Base-by-base conservation (phyloP, 1,284 basidiomycete species). In the Ustilago esculenta region DNA sequence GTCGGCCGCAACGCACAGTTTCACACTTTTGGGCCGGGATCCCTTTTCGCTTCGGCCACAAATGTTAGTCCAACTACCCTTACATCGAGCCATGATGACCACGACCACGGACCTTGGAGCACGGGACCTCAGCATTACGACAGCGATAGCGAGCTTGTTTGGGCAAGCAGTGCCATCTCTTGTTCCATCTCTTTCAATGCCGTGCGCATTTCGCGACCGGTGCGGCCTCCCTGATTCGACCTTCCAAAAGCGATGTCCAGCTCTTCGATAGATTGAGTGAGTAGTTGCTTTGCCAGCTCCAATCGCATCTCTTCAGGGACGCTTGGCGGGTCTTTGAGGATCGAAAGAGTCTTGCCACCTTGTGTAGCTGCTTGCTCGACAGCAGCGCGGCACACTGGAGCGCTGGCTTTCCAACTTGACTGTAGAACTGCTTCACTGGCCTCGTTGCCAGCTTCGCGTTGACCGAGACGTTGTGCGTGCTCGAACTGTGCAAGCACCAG, bases 401-500 rank as follows among this genome's bases (percentile, higher is more conserved):
- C 46, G 24, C 20, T 50, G 8, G 36, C 11, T 8, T 5, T 23
- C 9, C 25, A 20, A n/a, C 24, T 41, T 12, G 9, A 12, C 30
- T 33, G 44, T 40, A 52, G 1, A 14, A 36, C 36, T 21, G 36
- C 25, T 14, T 33, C 20, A 5, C 3, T n/a, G 30, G 18, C 23
- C 2, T 4, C 33, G 2, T 29, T 36, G 18, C n/a, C 21, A 5
- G 30, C 29, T 30, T 27, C 52, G 14, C 42, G 53, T 23, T 44
- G 33, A n/a, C 42, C 41, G 9, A 37, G 33, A 37, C 51, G 53
- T 1, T 51, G 51, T 8, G 51, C 41, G 18, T 64, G 40, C 24
- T 63, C 15, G 77, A 90, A 89, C 73, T 92, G 90, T 0, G 91
- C 89, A 0, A 87, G 86, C 6, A 93, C 84, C 3, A 94, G 83